Evolutionary conservation across 805 yeast genomes (phyloP).

Genomic region (Candida mattraensis): DNA sequence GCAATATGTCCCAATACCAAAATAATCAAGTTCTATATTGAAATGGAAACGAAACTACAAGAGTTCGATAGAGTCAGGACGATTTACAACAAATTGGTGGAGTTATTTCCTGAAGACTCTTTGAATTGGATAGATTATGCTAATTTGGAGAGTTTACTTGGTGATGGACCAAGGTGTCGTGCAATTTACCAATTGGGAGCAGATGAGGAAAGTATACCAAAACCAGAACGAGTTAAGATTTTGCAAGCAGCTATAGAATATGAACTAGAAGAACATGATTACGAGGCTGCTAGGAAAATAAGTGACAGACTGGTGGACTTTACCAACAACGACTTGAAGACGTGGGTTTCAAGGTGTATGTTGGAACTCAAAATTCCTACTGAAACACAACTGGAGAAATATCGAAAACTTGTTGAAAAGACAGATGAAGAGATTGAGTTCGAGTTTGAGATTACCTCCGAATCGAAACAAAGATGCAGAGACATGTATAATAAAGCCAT

Average conservation of each 20-base stretch:
- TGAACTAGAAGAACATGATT: conserved; percentile 60
- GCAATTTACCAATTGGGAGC: conserved; percentile 59
- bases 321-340: conserved; percentile 35
- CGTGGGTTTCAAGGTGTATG: conserved; percentile 68
- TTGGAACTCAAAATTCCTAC: conserved; percentile 71
- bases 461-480: conserved; percentile 47
- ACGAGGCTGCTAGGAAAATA: conserved; percentile 51
- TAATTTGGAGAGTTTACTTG: conserved; percentile 62
- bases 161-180: conserved; percentile 68
- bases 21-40: conserved; percentile 63
- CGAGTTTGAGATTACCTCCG: conserved; percentile 49
- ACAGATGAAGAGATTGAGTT: conserved; percentile 46
- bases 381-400: conserved; percentile 44
- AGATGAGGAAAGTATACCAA: conserved; percentile 17
- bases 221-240: conserved; percentile 9
- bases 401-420: conserved; percentile 23
- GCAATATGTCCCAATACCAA: conserved; percentile 65
- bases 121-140: conserved; percentile 65
- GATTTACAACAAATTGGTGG: conserved; percentile 67
- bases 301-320: conserved; percentile 41
- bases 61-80: conserved; percentile 81
- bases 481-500: conserved; percentile 56
- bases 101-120: conserved; percentile 40
- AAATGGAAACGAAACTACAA: conserved; percentile 62
- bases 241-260: conserved; percentile 47